These are phyloP conservation scores for Neurospora sp. DNA, from an alignment of 2,329 filamentous ascomycete genomes.

Conservation along the genomic window DNA sequence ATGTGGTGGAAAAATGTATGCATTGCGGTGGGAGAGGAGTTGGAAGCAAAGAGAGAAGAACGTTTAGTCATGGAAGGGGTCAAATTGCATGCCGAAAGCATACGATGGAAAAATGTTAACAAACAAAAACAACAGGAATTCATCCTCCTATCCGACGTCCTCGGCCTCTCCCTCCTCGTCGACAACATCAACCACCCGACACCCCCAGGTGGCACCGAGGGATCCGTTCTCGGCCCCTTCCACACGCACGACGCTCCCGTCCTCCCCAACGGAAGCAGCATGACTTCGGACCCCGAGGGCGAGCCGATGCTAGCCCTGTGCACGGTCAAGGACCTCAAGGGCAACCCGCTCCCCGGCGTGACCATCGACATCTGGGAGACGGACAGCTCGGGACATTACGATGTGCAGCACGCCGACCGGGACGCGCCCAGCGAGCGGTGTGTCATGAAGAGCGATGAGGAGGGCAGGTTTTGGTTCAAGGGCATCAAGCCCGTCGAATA, in stretches of 20 bases:
- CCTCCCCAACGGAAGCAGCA: slow-evolving; percentile 45
- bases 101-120: neutral
- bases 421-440: slow-evolving; percentile 61
- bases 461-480: slow-evolving; percentile 77
- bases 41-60: no score
- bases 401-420: slow-evolving; percentile 64
- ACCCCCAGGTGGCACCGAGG: slow-evolving; percentile 59
- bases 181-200: slow-evolving; percentile 81
- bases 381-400: slow-evolving; percentile 70
- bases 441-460: slow-evolving; percentile 51
- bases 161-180: slow-evolving; percentile 70
- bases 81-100: neutral
- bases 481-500: slow-evolving; percentile 80
- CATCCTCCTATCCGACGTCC: slow-evolving; percentile 71
- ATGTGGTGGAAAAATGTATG: neutral
- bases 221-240: slow-evolving; percentile 73
- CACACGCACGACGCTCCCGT: slow-evolving; percentile 67
- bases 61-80: neutral
- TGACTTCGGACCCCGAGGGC: slow-evolving; percentile 61
- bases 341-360: slow-evolving; percentile 52
- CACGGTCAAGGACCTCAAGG: slow-evolving; percentile 55
- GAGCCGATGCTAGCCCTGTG: slow-evolving; percentile 65
- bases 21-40: no score
- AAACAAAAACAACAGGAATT: slow-evolving; percentile 46
- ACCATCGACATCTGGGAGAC: slow-evolving; percentile 83